These are phyloP conservation scores for Raphanus raphanistrum DNA, from an alignment of 345 rosid genomes.

Conservation along the genomic window DNA sequence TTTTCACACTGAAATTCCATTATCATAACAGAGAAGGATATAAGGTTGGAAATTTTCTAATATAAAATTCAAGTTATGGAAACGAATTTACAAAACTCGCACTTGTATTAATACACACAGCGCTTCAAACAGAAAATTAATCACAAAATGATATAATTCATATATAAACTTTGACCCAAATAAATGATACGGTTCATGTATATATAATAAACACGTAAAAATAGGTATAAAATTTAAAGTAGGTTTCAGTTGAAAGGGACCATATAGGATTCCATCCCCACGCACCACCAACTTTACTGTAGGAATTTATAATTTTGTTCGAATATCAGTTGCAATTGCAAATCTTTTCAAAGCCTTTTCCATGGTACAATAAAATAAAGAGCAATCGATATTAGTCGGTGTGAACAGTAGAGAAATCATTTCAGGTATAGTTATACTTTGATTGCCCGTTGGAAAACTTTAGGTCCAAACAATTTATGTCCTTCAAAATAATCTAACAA, in stretches of 20 bases:
- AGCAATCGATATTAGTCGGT: not conserved
- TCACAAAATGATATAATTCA: not conserved
- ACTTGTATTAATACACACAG: not conserved
- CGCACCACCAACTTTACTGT: slow-evolving; percentile 39
- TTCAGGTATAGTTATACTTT: not conserved
- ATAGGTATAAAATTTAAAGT: slow-evolving; percentile 19
- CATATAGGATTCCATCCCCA: slow-evolving; percentile 23
- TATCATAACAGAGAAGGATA: too few relatives aligned
- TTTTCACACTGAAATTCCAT: too few relatives aligned
- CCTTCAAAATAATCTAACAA: slow-evolving; percentile 1
- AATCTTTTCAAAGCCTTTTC: not conserved
- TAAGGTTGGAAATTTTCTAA: not conserved
- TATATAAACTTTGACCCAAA: not conserved
- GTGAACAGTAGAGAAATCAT: not conserved
- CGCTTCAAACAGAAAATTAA: not conserved
- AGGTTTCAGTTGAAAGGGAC: slow-evolving; percentile 31
- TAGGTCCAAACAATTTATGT: not conserved
- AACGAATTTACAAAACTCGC: not conserved
- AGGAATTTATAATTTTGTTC: slow-evolving; percentile 19
- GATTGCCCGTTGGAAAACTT: not conserved
- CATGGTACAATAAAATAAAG: not conserved
- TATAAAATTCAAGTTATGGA: not conserved
- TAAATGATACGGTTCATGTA: not conserved
- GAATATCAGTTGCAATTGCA: not conserved
- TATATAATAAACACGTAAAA: not conserved